A percentile compares a stretch with the other conserved stretches of the same genome.
Conservation (phyloP, 2,329 filamentous ascomycete species). For the Neoarthrinium moseri region DNA sequence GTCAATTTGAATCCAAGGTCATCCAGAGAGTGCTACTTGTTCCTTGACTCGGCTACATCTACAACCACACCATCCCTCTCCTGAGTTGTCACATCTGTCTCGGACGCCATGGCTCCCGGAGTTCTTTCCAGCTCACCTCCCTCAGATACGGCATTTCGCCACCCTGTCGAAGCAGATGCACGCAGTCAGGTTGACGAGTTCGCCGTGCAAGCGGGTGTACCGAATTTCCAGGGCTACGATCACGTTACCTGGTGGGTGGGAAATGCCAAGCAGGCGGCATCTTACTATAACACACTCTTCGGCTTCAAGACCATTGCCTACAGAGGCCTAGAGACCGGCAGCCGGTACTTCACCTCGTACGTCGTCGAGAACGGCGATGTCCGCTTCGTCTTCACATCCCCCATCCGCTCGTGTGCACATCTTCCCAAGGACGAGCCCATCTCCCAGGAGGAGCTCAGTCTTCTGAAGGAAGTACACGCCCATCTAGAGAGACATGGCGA, state of each 20-base stretch:
- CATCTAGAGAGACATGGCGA: conserved; percentile 89
- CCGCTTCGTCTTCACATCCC: conserved; percentile 81
- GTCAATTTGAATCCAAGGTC: too few relatives aligned
- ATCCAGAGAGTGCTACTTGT: too few relatives aligned
- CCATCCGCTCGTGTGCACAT: conserved; percentile 62
- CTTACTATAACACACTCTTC: conserved; percentile 85
- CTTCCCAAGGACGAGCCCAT: conserved; percentile 61
- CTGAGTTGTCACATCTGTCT: too few relatives aligned
- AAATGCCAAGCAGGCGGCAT: conserved; percentile 92
- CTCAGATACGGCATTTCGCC: conserved; percentile 38
- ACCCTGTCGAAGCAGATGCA: not conserved
- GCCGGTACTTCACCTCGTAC: conserved; percentile 76
- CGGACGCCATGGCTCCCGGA: conserved; percentile 56
- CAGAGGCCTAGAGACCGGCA: conserved; percentile 84
- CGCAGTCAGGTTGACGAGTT: conserved; percentile 47
- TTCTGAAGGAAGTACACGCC: conserved; percentile 73
- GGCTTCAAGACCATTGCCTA: conserved; percentile 84
- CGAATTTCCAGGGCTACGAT: conserved; percentile 80
- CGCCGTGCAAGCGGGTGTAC: conserved; percentile 47
- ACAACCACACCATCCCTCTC: too few relatives aligned
- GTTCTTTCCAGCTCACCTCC: conserved; percentile 51
- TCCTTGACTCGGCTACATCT: too few relatives aligned
- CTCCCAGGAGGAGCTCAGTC: conserved; percentile 58
- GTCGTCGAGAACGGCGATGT: conserved; percentile 76
- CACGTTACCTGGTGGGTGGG: conserved; percentile 96